Base-by-base conservation (phyloP, 805 yeast genomes). In the Myxozyma udenii region DNA sequence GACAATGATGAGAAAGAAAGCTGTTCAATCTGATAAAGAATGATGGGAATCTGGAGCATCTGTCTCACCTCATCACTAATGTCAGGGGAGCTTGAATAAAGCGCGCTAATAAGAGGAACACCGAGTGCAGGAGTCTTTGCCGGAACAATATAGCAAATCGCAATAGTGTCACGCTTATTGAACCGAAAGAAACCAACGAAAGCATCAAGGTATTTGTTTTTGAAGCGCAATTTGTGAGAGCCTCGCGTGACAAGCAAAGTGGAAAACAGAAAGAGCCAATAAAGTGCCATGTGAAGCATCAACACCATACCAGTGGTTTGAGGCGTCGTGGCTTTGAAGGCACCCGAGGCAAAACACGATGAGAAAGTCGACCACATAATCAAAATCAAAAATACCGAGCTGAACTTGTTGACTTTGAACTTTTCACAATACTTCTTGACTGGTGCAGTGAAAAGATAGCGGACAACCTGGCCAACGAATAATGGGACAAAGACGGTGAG, bases 91-190 rank as follows among this genome's bases (percentile, higher is more conserved):
- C 77, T 79, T 11, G 95, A 95, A 65, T 87, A 88, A 65, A 85
- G 88, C 0, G 91, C 80, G 1, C 87, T 75, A 12, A 85, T 75
- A 44, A 88, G 72, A 1, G 95, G 85, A 2, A 88, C 95, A 35
- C 96, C 96, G 47, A 88, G 72, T 0, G 96, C 96, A 0, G 95
- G 96, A 0, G 96, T 88, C 67, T 88, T 88, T 1, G 96, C 95
- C 3, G 95, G 91, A 6, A 95, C 95, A 68, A 95, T 86, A 55
- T 87, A 75, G 83, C 89, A 78, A 43, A 89, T 77, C 7, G 90
- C 77, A 28, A 87, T 85, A 0, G 95, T 79, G 63, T 89, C 95
- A 46, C 72, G 68, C 62, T 82, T 79, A 64, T 74, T 74, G 68
- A 85, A 85, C 67, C 84, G 85, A 62, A 87, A 87, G 9, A 53